A percentile compares a stretch with the other conserved stretches of the same genome.
Evolutionary conservation across 176 grass and related monocot species (phyloP).

Genomic region (Ampelocalamus luodianensis): DNA sequence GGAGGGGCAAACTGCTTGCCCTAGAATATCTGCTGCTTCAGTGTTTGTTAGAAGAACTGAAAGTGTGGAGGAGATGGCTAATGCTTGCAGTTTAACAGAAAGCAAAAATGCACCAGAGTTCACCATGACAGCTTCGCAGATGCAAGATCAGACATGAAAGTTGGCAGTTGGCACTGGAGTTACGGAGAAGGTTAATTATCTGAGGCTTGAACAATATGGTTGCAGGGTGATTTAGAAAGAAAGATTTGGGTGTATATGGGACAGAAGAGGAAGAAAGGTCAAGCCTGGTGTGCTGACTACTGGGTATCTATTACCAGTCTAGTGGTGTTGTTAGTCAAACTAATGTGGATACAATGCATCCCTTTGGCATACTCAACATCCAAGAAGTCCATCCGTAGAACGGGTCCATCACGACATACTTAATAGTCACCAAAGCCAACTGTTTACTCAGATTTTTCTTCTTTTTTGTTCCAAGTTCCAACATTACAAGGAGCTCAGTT

Average conservation of each 20-base stretch:
- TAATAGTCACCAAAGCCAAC: not conserved
- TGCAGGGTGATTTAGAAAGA: not conserved
- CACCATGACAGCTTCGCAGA: slow-evolving; percentile 12
- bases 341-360: too few species aligned
- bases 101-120: not conserved
- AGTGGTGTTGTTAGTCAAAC: too few species aligned
- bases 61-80: not conserved
- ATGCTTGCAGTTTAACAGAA: not conserved
- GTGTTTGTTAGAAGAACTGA: not conserved
- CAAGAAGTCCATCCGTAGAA: too few species aligned
- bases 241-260: not conserved
- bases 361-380: too few species aligned
- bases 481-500: not conserved
- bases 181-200: not conserved
- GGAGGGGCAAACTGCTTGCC: not conserved
- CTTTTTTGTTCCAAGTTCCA: not conserved
- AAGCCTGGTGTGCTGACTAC: not conserved
- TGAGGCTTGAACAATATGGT: not conserved
- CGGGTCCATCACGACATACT: too few species aligned
- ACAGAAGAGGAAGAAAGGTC: not conserved
- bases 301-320: not conserved
- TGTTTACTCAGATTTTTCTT: not conserved
- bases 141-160: not conserved
- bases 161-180: not conserved
- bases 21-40: not conserved